Evolutionary conservation across 768 basidiomycete genomes (phyloP).

Genomic region (Lactarius indigo): DNA sequence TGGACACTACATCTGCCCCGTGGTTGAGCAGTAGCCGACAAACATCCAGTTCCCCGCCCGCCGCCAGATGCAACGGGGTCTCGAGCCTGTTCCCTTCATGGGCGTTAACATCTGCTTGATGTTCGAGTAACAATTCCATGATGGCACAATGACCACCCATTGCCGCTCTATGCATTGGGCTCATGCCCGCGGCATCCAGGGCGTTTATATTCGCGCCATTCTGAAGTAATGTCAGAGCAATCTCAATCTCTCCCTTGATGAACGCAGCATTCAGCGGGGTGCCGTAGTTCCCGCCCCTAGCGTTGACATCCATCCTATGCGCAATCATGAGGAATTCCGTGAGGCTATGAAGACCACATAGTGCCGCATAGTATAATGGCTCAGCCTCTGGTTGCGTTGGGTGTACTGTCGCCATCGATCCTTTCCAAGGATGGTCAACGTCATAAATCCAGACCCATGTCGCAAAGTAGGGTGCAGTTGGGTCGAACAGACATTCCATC

Average conservation of each 20-base stretch:
- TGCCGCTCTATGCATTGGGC: not conserved
- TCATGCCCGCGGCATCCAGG: not conserved
- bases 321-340: not conserved
- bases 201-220: not conserved
- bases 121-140: not conserved
- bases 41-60: not conserved
- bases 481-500: not conserved
- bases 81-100: not conserved
- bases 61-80: not conserved
- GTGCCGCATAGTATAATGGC: slow-evolving; percentile 5
- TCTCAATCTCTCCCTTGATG: not conserved
- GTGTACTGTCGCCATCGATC: not conserved
- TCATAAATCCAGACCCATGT: slow-evolving; percentile 13
- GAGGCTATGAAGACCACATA: not conserved
- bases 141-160: not conserved
- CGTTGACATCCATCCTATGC: not conserved
- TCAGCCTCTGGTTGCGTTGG: not conserved
- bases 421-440: slow-evolving; percentile 2
- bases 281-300: not conserved
- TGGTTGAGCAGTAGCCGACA: not conserved
- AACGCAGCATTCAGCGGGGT: not conserved
- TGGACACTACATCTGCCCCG: not conserved
- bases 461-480: not conserved
- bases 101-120: not conserved
- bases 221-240: not conserved